These are phyloP conservation scores for Verticillium nubilum DNA, from an alignment of 2,329 filamentous ascomycete species.

Conservation along the genomic window DNA sequence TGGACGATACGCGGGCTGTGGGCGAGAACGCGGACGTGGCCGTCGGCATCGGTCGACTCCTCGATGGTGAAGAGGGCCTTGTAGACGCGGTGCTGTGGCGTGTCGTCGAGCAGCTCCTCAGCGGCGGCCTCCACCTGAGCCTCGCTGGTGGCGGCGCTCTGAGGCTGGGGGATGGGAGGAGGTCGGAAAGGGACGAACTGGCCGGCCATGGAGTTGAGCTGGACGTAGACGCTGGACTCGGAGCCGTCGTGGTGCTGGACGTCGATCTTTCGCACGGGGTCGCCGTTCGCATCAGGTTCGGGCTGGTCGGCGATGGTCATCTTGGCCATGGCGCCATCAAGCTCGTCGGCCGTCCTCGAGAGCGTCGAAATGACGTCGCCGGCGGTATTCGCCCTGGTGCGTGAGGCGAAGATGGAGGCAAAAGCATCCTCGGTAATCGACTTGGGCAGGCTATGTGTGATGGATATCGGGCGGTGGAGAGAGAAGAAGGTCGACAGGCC, in stretches of 20 bases:
- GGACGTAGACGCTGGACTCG: conserved; percentile 56
- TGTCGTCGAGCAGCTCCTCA: conserved; percentile 24
- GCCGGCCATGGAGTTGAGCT: conserved; percentile 63
- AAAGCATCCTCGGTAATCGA: conserved; percentile 70
- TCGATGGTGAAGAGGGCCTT: conserved; percentile 63
- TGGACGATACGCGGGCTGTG: conserved; percentile 55
- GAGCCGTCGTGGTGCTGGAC: conserved; percentile 51
- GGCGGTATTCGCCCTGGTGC: conserved; percentile 44
- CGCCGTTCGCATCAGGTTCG: conserved; percentile 33
- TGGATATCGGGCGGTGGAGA: conserved; percentile 87
- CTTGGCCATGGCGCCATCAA: conserved; percentile 53
- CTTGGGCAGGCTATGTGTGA: conserved; percentile 74
- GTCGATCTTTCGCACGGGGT: conserved; percentile 45
- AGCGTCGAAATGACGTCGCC: conserved; percentile 64
- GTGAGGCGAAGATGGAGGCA: conserved; percentile 71
- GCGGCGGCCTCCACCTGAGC: conserved; percentile 21
- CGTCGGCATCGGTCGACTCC: conserved; percentile 55
- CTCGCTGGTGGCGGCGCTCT: conserved; percentile 30
- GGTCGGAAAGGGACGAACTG: conserved; percentile 76
- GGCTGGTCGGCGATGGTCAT: conserved; percentile 40
- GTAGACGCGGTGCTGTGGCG: conserved; percentile 50
- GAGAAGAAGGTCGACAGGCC: conserved; percentile 92
- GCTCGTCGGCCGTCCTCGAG: conserved; percentile 50
- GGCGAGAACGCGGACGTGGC: conserved; percentile 54
- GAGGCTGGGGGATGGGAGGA: conserved; percentile 70